Evolutionary conservation across 2,329 filamentous ascomycete genomes (phyloP).

Genomic region (Neurospora sp.): DNA sequence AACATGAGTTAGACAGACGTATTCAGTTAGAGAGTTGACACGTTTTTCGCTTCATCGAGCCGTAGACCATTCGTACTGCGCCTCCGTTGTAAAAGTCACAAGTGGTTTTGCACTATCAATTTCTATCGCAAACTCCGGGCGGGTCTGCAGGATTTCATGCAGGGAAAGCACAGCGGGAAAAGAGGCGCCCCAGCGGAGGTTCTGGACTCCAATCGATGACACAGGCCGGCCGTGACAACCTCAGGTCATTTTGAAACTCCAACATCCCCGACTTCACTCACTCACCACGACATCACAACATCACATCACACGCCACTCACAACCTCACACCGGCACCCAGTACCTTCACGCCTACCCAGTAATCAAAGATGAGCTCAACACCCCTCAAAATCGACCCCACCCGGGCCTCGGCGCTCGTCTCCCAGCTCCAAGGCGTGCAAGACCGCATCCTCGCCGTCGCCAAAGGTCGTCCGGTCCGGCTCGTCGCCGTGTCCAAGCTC

Average conservation of each 20-base stretch:
- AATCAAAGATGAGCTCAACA: conserved; percentile 31
- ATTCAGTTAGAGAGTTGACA: too few species aligned
- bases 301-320: not conserved
- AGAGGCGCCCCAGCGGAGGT: not conserved
- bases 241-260: not conserved
- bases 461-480: conserved; percentile 51
- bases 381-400: conserved; percentile 53
- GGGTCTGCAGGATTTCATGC: not conserved
- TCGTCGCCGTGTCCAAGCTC: conserved; percentile 93
- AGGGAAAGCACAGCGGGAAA: not conserved
- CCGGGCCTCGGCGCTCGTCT: conserved; percentile 51
- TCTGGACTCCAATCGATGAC: not conserved
- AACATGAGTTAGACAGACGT: too few species aligned
- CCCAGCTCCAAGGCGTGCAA: conserved; percentile 51
- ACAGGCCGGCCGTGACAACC: not conserved
- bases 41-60: too few species aligned
- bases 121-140: not conserved
- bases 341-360: not conserved
- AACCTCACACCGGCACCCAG: not conserved
- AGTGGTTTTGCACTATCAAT: not conserved
- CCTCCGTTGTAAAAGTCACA: not conserved
- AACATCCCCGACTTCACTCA: not conserved
- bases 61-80: too few species aligned
- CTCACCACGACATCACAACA: not conserved
- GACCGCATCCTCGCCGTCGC: conserved; percentile 44